These are phyloP conservation scores for Gnomoniopsis smithogilvyi DNA, from an alignment of 2,329 filamentous ascomycete genomes.

Conservation along the genomic window DNA sequence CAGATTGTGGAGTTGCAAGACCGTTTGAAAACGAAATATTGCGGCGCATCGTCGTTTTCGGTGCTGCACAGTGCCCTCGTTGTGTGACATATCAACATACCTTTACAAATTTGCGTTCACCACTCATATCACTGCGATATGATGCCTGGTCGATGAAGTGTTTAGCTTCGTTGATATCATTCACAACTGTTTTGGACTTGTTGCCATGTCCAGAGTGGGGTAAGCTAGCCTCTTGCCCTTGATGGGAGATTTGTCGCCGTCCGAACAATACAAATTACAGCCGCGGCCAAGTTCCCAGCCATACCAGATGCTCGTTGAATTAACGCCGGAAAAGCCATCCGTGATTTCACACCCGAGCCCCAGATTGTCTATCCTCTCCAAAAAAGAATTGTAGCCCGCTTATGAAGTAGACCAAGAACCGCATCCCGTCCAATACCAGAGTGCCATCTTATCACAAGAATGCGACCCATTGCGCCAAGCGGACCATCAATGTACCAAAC, in stretches of 20 bases:
- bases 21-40: no score
- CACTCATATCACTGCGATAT: background rate
- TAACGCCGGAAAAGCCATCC: background rate
- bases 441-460: background rate
- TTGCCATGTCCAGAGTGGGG: conserved; percentile 5
- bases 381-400: background rate
- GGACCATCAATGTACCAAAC: background rate
- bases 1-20: no score
- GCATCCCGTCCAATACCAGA: background rate
- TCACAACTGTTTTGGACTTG: background rate
- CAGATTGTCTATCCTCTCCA: background rate
- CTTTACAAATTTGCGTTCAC: no score
- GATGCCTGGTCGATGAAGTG: background rate
- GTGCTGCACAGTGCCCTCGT: no score
- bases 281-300: background rate
- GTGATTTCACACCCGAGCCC: no score
- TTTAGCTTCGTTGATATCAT: background rate
- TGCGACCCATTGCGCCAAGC: background rate
- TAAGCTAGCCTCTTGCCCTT: background rate
- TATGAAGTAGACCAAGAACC: background rate
- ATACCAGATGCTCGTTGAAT: background rate
- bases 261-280: conserved; percentile 1
- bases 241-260: conserved; percentile 4
- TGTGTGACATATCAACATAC: no score
- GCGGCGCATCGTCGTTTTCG: no score